Evolutionary conservation across 163 green algal genomes (phyloP), one percentile per base, ranked within the genome.

Genomic region (Chlamydomonas reinhardtii): DNA sequence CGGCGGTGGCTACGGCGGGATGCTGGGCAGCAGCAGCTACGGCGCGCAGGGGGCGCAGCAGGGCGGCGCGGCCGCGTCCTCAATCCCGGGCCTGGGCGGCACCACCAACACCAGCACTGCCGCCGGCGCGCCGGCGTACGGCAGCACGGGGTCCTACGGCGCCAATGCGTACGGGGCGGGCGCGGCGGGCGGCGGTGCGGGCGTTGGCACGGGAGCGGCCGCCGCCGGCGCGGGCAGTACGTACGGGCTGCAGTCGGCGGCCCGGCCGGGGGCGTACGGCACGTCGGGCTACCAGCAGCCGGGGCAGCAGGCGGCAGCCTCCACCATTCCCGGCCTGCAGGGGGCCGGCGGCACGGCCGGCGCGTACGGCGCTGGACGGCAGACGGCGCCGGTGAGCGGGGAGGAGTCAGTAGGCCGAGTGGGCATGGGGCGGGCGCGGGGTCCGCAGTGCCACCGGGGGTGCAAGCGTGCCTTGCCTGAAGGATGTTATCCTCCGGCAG

Each of bases 201-300:
- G 25, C n/a, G 39, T 8, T 5, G 39, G 39, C 39, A 8, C 39
- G 39, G 39, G 5, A 8, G 39, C 39, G 39, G 54, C 31, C 8
- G 74, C 12, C 59, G 3, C 14, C n/a, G 76, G 65, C 48, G 19
- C 48, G 48, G 48, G 48, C 48, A 56, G 48, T 19, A 14, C 19
- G 48, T 56, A 56, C 14, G 48, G 48, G 48, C 48, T 56, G 48
- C 48, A 56, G 48, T 14, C 48, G 14, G 48, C 48, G 4, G 39
- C 35, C 17, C 48, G 65, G 76, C 39, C 64, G 64, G 76, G 65
- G 24, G n/a, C 25, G 11, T 84, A 75, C 66, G 76, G 76, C 6
- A 19, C 74, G 1, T 5, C 62, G 1, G 48, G 48, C 12, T 56
- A 56, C 48, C 48, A 17, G 19, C 48, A 56, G 48, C 48, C 48